Base-by-base conservation (phyloP, 108 stramenopile species). In the Mayamaea pseudoterrestris region DNA sequence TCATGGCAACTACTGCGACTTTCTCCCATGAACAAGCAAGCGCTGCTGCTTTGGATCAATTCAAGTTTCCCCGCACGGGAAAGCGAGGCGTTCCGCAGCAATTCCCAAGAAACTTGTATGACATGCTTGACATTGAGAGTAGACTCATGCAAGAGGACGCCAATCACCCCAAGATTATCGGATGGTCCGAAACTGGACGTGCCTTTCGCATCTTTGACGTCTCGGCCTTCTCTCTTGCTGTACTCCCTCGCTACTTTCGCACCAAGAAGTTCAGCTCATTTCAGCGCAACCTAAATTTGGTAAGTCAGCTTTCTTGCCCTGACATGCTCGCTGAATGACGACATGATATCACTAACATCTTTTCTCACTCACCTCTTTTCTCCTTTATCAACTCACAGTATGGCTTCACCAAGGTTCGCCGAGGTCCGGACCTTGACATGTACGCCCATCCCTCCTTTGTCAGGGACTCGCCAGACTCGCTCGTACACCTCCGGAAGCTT, bases 191-290 rank as follows among this genome's bases (percentile, higher is more conserved):
- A 2, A 61, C 80, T n/a, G 90, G 94, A 21, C 49, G 61, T 35
- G 82, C 80, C 17, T 93, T 93, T 45, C 53, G 66, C 31, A 93
- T 96, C 44, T 31, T 37, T 30, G 72, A 93, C 65, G 72, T 76
- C 4, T 40, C 69, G 5, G 35, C 50, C 18, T 96, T 96, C 65
- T 50, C 83, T 27, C 28, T 58, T 27, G 60, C 53, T 3, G 67
- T 93, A 11, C 73, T 96, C 30, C 80, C 89, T 8, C 65, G 71
- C 30, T 93, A 89, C 65, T 96, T 96, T 50, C 74, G 83, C 42
- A 93, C 90, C 31, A 80, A 74, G 28, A 90, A 89, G 61, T 90
- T 78, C 63, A 83, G 86, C 36, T 85, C 83, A 30, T 93, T 95
- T 50, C 90, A 93, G 55, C 60, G 93, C 52, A 92, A 94, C 62